Conservation (phyloP, 495 filamentous ascomycete species). For the Aspergillus diversus region DNA sequence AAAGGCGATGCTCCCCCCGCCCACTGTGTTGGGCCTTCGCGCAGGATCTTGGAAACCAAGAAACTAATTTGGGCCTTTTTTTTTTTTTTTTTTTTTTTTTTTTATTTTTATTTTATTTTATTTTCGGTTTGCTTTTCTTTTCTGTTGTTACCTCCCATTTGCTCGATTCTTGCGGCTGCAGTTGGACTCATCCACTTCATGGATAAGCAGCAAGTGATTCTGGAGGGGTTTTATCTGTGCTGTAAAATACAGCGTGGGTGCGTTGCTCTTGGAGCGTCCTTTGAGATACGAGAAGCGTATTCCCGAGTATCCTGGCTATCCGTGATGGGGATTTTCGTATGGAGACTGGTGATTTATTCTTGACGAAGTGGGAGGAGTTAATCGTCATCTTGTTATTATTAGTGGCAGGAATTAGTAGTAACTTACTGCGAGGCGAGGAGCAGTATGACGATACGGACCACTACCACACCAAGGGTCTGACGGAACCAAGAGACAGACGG, state of each 20-base stretch:
- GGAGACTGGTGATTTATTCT: not conserved
- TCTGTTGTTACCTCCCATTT: not conserved
- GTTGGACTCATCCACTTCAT: constrained; percentile 15
- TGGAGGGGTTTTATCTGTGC: not conserved
- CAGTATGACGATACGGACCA: not conserved
- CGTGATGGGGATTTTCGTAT: not conserved
- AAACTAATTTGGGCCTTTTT: constrained; percentile 2
- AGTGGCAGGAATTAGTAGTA: constrained; percentile 2
- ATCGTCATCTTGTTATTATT: constrained; percentile 3
- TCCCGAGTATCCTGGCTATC: not conserved
- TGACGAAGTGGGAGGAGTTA: not conserved
- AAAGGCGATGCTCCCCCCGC: constrained; percentile 1
- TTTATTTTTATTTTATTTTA: not conserved
- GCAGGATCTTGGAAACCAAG: constrained; percentile 19
- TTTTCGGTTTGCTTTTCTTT: not conserved
- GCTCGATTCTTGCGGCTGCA: constrained; percentile 19
- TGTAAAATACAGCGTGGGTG: constrained; percentile 6
- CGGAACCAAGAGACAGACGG: not conserved
- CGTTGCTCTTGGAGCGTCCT: not conserved
- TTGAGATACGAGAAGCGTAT: not conserved
- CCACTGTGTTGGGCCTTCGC: constrained; percentile 33
- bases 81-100: not conserved
- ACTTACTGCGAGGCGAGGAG: not conserved
- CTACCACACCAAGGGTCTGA: not conserved
- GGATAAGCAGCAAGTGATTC: constrained; percentile 6